phyloP scores from a whole-genome alignment of 441 rosid species.

The Bocquillonia castaneifolia region DNA sequence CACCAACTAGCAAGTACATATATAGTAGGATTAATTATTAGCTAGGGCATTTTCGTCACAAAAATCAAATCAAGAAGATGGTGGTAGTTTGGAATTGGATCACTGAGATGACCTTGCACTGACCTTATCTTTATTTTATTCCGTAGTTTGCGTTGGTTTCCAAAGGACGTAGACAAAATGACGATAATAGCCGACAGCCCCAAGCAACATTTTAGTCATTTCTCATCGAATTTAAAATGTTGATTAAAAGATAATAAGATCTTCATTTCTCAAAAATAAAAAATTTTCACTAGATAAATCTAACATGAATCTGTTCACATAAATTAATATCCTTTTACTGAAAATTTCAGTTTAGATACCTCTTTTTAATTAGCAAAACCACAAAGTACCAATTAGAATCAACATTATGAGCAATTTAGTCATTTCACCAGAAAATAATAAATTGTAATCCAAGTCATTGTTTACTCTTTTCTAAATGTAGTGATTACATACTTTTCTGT shows the following conservation, averaged over 20 bases:
- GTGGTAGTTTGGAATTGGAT: constrained; percentile 69
- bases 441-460: constrained; percentile 25
- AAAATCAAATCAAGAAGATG: constrained; percentile 31
- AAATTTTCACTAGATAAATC: background rate
- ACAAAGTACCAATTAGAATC: background rate
- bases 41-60: constrained; percentile 35
- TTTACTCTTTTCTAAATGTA: constrained; percentile 7
- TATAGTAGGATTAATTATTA: constrained; percentile 17
- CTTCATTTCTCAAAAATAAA: background rate
- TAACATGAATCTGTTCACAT: background rate
- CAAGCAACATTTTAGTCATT: constrained; percentile 22
- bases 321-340: background rate
- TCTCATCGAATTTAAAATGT: background rate
- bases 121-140: constrained; percentile 55
- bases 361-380: background rate
- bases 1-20: constrained; percentile 21
- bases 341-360: constrained; percentile 20
- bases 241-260: background rate
- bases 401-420: constrained; percentile 23
- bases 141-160: constrained; percentile 51
- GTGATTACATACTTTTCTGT: too few species aligned
- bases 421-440: constrained; percentile 6
- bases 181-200: constrained; percentile 32
- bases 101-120: constrained; percentile 78
- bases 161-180: constrained; percentile 34